A percentile compares a stretch with the other conserved stretches of the same genome.
Conservation (phyloP, 1,139 yeast species). For the Blastobotrys proliferans region DNA sequence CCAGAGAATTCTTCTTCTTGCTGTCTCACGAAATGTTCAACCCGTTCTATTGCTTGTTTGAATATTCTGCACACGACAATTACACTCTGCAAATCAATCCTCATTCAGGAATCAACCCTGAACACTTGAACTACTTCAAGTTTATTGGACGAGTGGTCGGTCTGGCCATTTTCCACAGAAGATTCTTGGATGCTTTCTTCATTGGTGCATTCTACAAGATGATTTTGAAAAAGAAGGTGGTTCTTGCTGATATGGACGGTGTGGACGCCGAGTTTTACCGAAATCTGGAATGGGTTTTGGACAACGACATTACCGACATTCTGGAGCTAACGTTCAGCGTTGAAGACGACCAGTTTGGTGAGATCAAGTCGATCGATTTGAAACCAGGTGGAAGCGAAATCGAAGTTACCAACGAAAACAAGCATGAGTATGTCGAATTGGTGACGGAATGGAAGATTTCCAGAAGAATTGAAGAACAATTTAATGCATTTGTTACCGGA, state of each 20-base stretch:
- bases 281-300: constrained; percentile 92
- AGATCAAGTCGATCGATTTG: constrained; percentile 82
- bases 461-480: constrained; percentile 91
- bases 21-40: constrained; percentile 98
- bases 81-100: constrained; percentile 97
- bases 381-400: constrained; percentile 83
- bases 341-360: constrained; percentile 96
- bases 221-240: constrained; percentile 94
- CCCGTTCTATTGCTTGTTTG: constrained; percentile 95
- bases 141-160: constrained; percentile 98
- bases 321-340: constrained; percentile 88
- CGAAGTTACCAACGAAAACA: constrained; percentile 91
- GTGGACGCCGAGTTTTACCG: constrained; percentile 96
- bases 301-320: constrained; percentile 84
- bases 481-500: constrained; percentile 93
- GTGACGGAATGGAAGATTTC: constrained; percentile 95
- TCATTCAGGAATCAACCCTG: constrained; percentile 96
- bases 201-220: constrained; percentile 97
- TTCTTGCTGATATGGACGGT: constrained; percentile 96
- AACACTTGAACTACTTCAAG: constrained; percentile 95
- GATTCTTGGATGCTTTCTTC: constrained; percentile 96
- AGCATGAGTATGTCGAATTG: constrained; percentile 90
- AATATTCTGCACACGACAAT: constrained; percentile 96
- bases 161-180: constrained; percentile 94
- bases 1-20: constrained; percentile 93